These are phyloP conservation scores for Coemansia brasiliensis DNA, from an alignment of 192 early-diverging fungal genomes.

Conservation along the genomic window DNA sequence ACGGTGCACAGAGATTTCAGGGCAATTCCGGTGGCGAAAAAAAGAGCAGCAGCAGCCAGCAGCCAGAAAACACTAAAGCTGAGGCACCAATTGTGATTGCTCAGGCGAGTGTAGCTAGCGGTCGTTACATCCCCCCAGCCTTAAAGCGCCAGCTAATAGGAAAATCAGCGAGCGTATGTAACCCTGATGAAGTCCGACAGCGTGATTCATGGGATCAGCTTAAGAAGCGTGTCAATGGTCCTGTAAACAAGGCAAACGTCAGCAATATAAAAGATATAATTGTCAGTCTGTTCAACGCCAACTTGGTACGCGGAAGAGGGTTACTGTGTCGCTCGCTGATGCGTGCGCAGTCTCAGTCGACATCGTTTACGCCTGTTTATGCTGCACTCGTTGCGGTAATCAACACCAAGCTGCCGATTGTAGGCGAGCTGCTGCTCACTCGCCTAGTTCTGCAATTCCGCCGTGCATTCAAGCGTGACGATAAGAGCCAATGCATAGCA, in stretches of 20 bases:
- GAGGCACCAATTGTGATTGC: not conserved
- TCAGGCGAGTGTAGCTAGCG: slow-evolving; percentile 9
- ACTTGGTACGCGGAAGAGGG: slow-evolving; percentile 90
- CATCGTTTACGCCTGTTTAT: slow-evolving; percentile 90
- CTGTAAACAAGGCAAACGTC: slow-evolving; percentile 92
- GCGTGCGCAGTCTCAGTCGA: slow-evolving; percentile 84
- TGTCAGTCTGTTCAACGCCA: slow-evolving; percentile 86
- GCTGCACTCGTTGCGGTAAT: slow-evolving; percentile 83
- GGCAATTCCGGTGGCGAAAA: not conserved
- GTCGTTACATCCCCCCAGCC: slow-evolving; percentile 80
- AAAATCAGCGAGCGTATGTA: slow-evolving; percentile 2
- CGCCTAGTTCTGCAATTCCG: slow-evolving; percentile 88
- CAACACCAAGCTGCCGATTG: slow-evolving; percentile 90
- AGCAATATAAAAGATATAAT: slow-evolving; percentile 89
- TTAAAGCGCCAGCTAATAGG: slow-evolving; percentile 71
- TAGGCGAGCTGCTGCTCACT: slow-evolving; percentile 84
- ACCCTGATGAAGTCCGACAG: slow-evolving; percentile 52
- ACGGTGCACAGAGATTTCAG: too few relatives aligned
- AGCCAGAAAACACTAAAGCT: too few relatives aligned
- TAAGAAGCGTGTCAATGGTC: slow-evolving; percentile 92
- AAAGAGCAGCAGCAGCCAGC: not conserved
- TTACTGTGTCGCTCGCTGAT: slow-evolving; percentile 81
- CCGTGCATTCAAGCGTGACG: slow-evolving; percentile 85
- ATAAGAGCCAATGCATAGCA: slow-evolving; percentile 85
- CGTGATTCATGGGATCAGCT: slow-evolving; percentile 92